Percentiles rank a stretch among this genome's conserved stretches.
phyloP scores from a whole-genome alignment of 345 rosid species.

The Eutrema japonicum region DNA sequence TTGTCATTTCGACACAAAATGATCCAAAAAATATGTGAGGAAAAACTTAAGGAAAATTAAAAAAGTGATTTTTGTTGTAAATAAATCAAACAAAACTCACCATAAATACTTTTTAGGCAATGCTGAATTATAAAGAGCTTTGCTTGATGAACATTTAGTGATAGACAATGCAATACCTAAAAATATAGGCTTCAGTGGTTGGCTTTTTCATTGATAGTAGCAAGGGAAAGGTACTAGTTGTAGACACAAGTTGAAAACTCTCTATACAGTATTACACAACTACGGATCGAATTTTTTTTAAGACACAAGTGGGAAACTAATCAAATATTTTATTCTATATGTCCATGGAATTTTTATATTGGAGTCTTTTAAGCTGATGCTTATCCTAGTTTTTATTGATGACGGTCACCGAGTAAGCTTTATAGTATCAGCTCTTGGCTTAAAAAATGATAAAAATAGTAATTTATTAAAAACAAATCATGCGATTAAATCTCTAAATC shows the following conservation, averaged over 20 bases:
- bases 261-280: background rate
- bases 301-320: slow-evolving; percentile 19
- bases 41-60: too few relatives aligned
- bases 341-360: background rate
- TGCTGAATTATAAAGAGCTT: slow-evolving; percentile 1
- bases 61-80: too few relatives aligned
- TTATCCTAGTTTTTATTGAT: background rate
- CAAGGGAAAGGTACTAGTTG: slow-evolving; percentile 32
- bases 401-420: background rate
- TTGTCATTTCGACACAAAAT: too few relatives aligned
- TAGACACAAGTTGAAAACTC: slow-evolving; percentile 29
- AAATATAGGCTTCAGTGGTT: slow-evolving; percentile 10
- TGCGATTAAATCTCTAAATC: background rate
- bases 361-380: background rate
- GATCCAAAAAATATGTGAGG: too few relatives aligned
- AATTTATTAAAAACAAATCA: background rate
- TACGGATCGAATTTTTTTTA: background rate
- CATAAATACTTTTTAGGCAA: background rate
- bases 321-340: background rate
- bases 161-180: slow-evolving; percentile 16
- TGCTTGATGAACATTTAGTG: slow-evolving; percentile 26
- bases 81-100: too few relatives aligned
- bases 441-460: background rate
- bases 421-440: background rate
- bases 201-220: slow-evolving; percentile 22